These are phyloP conservation scores for Capronia epimyces DNA, from an alignment of 2,329 filamentous ascomycete genomes.

Conservation along the genomic window DNA sequence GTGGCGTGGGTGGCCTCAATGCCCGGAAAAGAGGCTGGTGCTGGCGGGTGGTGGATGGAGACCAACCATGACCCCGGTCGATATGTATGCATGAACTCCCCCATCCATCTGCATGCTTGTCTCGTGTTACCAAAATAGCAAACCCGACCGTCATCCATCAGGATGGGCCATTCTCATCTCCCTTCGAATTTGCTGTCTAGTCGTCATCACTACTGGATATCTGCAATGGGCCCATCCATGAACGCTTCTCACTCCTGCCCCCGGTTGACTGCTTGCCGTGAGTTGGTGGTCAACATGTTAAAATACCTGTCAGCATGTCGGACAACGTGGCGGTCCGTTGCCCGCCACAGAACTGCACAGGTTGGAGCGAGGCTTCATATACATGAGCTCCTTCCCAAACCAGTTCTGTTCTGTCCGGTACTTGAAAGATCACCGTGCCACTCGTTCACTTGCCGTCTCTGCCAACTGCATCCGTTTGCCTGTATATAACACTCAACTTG, in stretches of 20 bases:
- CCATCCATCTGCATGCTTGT: neutral
- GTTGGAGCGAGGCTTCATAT: neutral
- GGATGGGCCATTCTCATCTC: neutral
- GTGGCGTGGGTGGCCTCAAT: neutral
- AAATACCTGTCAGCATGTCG: neutral
- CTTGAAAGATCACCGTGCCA: neutral
- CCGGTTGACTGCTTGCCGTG: neutral
- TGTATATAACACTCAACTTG: neutral
- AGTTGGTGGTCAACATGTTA: neutral
- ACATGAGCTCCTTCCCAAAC: neutral
- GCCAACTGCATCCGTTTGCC: neutral
- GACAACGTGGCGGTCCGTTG: neutral
- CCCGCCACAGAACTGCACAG: neutral
- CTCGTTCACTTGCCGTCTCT: neutral
- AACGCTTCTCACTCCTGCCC: neutral
- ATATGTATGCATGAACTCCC: neutral
- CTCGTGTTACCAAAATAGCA: conserved; percentile 1
- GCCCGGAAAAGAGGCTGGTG: neutral
- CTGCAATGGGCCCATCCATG: neutral
- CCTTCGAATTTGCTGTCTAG: neutral
- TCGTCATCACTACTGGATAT: neutral
- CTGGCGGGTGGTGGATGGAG: neutral
- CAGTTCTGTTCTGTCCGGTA: neutral
- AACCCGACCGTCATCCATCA: neutral
- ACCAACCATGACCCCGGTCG: neutral